Conservation (phyloP, 2,329 filamentous ascomycete species). For the Pseudogymnoascus sp. region DNA sequence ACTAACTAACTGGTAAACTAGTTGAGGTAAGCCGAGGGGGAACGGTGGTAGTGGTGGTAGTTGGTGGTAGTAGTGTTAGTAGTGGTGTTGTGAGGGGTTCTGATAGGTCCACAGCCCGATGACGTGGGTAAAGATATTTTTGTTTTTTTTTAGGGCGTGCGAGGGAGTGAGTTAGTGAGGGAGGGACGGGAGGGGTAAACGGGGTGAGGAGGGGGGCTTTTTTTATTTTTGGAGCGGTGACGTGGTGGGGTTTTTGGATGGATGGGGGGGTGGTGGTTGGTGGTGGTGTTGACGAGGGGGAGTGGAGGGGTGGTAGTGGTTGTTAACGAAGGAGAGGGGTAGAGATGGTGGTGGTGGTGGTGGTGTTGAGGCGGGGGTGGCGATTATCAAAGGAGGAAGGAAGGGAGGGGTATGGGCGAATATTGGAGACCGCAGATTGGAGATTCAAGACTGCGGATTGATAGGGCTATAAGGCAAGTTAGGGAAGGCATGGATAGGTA, state of each 20-base stretch:
- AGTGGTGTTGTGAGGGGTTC: background rate
- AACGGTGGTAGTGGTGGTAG: too few species aligned
- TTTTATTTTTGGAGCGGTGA: too few species aligned
- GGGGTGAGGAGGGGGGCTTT: too few species aligned
- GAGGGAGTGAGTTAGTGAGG: background rate
- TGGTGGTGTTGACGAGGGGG: background rate
- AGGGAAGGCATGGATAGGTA: too few species aligned
- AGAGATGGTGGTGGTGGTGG: too few species aligned
- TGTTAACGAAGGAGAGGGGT: too few species aligned
- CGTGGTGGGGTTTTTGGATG: too few species aligned
- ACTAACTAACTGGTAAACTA: background rate
- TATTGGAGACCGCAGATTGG: background rate
- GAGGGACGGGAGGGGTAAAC: background rate
- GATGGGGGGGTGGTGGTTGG: too few species aligned
- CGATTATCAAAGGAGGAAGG: background rate
- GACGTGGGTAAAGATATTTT: background rate
- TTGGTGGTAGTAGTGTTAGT: background rate
- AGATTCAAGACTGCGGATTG: background rate
- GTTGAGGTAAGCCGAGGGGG: background rate
- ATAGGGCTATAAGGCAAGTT: background rate
- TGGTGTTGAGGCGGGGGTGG: background rate
- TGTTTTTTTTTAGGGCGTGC: background rate
- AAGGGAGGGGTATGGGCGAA: background rate
- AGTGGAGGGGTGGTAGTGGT: too few species aligned
- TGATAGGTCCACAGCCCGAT: background rate